Conservation (phyloP, 805 yeast genomes). For the Wickerhamiella australiensis region DNA sequence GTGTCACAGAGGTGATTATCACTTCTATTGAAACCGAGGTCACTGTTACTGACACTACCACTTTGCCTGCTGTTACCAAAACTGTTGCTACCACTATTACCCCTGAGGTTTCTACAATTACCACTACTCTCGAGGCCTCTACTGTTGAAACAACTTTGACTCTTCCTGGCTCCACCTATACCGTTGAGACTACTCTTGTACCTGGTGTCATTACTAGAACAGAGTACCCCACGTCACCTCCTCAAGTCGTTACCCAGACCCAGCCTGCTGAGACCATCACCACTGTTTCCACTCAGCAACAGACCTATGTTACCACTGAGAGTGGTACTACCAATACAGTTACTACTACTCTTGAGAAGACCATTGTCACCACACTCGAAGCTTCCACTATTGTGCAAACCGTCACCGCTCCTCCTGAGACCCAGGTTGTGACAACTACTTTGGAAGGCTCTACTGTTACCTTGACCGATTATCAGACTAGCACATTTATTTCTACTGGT, state of each 20-base stretch:
- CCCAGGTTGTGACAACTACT: neutral
- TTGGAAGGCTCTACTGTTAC: neutral
- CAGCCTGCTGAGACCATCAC: conserved; percentile 2
- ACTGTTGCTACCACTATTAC: conserved; percentile 4
- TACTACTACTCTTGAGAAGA: neutral
- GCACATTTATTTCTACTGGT: neutral
- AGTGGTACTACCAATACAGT: conserved; percentile 3
- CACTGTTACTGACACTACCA: neutral
- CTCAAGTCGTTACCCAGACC: conserved; percentile 1
- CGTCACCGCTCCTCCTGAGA: conserved; percentile 6
- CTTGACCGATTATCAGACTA: neutral
- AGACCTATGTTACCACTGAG: conserved; percentile 3
- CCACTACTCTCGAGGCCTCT: neutral
- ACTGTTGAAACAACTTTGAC: conserved; percentile 4
- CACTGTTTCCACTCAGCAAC: neutral
- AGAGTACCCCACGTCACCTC: neutral
- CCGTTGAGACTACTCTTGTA: conserved; percentile 5
- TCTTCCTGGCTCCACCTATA: conserved; percentile 2
- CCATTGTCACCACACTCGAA: conserved; percentile 1
- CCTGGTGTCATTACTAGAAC: neutral
- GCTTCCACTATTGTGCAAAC: neutral
- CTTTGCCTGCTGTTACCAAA: neutral
- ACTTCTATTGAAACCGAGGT: neutral
- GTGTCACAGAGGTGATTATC: neutral
- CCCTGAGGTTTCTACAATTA: neutral